Percentiles rank a stretch among this genome's conserved stretches.
These are phyloP conservation scores for Solanum chmielewskii DNA, from an alignment of 257 asterid species.

Conservation along the genomic window DNA sequence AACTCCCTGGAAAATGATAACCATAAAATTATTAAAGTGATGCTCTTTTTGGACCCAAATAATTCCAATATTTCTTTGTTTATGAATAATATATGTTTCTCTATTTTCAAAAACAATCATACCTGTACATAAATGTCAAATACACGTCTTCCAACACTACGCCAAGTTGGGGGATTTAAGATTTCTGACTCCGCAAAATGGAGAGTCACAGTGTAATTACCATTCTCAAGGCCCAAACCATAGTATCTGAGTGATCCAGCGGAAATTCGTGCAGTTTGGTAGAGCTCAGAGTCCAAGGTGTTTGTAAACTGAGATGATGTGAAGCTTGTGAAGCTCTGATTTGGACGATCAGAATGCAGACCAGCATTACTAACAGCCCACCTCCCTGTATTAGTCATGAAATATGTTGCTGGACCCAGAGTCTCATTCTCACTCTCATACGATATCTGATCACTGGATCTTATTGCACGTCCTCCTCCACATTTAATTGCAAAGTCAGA, in stretches of 20 bases:
- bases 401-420: slow-evolving; percentile 67
- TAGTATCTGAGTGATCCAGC: slow-evolving; percentile 78
- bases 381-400: slow-evolving; percentile 27
- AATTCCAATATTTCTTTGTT: neutral
- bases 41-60: neutral
- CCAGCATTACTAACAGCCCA: slow-evolving; percentile 91
- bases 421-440: slow-evolving; percentile 43
- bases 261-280: slow-evolving; percentile 51
- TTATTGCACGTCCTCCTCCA: slow-evolving; percentile 61
- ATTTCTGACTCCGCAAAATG: slow-evolving; percentile 53
- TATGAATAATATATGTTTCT: neutral
- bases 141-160: slow-evolving; percentile 65
- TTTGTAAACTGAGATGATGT: slow-evolving; percentile 23
- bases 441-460: slow-evolving; percentile 15
- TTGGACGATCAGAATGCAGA: slow-evolving; percentile 28
- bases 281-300: slow-evolving; percentile 48
- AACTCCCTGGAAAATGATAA: slow-evolving; percentile 36
- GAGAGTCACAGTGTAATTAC: slow-evolving; percentile 60
- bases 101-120: neutral
- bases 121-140: slow-evolving; percentile 83
- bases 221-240: slow-evolving; percentile 69
- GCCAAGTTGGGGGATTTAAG: slow-evolving; percentile 27
- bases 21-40: neutral
- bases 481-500: slow-evolving; percentile 56
- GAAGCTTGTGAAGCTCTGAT: slow-evolving; percentile 18